phyloP scores from a whole-genome alignment of 1,139 yeast species.

The Suhomyces choctaworum region DNA sequence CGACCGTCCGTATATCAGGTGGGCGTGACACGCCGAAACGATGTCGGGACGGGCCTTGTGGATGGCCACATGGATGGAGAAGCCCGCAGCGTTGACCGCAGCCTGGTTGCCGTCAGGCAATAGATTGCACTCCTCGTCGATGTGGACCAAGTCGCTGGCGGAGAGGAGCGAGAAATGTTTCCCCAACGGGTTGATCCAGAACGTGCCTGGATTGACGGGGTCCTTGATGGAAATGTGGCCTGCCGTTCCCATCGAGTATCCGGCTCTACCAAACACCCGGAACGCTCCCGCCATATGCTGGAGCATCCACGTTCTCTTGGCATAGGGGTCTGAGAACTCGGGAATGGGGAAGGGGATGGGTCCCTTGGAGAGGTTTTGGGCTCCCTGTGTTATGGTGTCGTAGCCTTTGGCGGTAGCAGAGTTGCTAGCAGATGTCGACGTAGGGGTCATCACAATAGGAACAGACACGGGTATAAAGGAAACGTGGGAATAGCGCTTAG shows the following conservation, averaged over 20 bases:
- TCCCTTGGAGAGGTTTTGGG: conserved; percentile 54
- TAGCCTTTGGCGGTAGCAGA: conserved; percentile 38
- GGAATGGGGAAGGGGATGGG: conserved; percentile 54
- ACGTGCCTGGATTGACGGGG: conserved; percentile 67
- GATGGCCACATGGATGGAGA: conserved; percentile 73
- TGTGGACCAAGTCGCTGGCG: conserved; percentile 75
- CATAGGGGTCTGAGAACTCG: conserved; percentile 46
- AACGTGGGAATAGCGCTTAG: too few species aligned
- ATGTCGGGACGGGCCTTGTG: conserved; percentile 80
- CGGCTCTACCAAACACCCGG: conserved; percentile 72
- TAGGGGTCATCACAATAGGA: conserved; percentile 13
- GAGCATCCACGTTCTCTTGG: conserved; percentile 60
- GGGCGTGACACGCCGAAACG: conserved; percentile 81
- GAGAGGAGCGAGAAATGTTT: conserved; percentile 68
- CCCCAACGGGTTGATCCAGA: conserved; percentile 81
- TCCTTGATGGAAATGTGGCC: conserved; percentile 82
- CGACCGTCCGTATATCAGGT: conserved; percentile 73
- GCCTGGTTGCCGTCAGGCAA: conserved; percentile 62
- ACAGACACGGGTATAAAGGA: too few species aligned
- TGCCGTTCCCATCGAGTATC: conserved; percentile 74
- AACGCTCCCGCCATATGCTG: conserved; percentile 85
- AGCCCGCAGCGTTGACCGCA: conserved; percentile 79
- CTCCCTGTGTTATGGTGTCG: conserved; percentile 37
- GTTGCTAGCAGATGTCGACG: too few species aligned
- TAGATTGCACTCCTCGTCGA: conserved; percentile 69